Base-by-base conservation (phyloP, 352 stramenopile genomes). In the Pythium aquatile region DNA sequence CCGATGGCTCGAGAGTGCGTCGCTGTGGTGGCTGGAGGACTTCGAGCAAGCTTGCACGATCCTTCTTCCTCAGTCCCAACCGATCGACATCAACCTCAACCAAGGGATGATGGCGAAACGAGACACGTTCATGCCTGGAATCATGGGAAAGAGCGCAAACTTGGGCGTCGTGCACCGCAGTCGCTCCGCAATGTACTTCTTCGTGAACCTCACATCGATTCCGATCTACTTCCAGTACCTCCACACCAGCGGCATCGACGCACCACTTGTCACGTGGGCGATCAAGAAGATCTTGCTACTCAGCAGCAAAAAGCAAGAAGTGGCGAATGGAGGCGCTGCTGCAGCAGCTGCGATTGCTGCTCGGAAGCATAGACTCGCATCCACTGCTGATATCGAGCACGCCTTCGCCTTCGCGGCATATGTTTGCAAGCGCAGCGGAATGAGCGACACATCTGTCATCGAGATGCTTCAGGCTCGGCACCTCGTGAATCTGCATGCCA, bases 381-480 rank as follows among this genome's bases (percentile, higher is more conserved):
- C 82, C 11, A 81, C 78, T 7, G 75, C 81, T 11, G 86, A 95
- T 68, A 91, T 95, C 20, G 86, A 95, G 61, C 86, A 92, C 58
- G 82, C 81, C 1, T 95, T 88, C 73, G 90, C 86, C 11, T 93
- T 91, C 61, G 75, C 72, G 0, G 86, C 86, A 5, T 93, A 95
- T 47, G 81, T 92, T 39, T 95, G 86, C 73, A 95, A 95, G 48
- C 83, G 84, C 56, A 88, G 74, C 55, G 86, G 86, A 3, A 66
- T 95, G 58, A 91, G 78, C 32, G 86, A 95, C 71, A 95, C 86
- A 48, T 83, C 86, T 55, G 72, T 95, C 26, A 74, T 95, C 8
- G 81, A 93, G 37, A 95, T 95, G 86, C 75, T 95, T 10, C 84
- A 95, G 68, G 86, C 86, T 16, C 83, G 84, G 13, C 86, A 93